Conservation (phyloP, 106 monocot genomes). For the Dactylorhiza incarnata region DNA sequence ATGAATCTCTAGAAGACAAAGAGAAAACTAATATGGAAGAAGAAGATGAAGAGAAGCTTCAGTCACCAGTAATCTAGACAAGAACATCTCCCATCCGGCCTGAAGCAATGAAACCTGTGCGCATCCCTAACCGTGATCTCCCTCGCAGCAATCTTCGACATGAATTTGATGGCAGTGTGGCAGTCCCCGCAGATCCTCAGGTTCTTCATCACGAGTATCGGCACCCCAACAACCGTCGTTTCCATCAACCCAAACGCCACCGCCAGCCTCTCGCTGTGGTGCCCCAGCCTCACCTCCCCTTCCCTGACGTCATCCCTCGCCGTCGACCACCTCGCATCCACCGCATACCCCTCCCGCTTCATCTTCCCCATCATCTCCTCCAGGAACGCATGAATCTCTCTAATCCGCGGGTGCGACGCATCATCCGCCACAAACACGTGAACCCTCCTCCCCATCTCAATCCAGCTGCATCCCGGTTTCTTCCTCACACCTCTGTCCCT, state of each 20-base stretch:
- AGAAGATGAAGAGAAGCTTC: too few species aligned
- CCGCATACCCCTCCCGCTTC: conserved; percentile 11
- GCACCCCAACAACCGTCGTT: conserved; percentile 30
- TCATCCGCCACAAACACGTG: conserved; percentile 69
- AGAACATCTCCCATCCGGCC: conserved; percentile 46
- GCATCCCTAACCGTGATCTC: conserved; percentile 71
- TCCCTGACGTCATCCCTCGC: conserved; percentile 11
- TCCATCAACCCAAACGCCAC: conserved; percentile 63
- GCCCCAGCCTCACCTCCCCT: conserved; percentile 11
- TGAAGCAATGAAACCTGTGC: conserved; percentile 75
- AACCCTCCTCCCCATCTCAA: conserved; percentile 42
- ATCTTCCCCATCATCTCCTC: conserved; percentile 4
- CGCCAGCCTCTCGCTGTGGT: conserved; percentile 72
- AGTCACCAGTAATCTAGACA: conserved; percentile 79
- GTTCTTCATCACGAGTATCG: conserved; percentile 74
- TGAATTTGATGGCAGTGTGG: conserved; percentile 56
- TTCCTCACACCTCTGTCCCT: conserved; percentile 39
- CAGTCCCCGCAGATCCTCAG: conserved; percentile 82
- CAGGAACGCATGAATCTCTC: conserved; percentile 8
- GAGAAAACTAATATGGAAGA: too few species aligned
- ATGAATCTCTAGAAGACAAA: too few species aligned
- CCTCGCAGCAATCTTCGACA: conserved; percentile 38
- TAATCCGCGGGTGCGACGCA: conserved; percentile 11
- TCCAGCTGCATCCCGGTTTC: conserved; percentile 59
- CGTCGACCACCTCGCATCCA: conserved; percentile 15